Evolutionary conservation across 441 rosid genomes (phyloP).

Genomic region (Brassica balearica): DNA sequence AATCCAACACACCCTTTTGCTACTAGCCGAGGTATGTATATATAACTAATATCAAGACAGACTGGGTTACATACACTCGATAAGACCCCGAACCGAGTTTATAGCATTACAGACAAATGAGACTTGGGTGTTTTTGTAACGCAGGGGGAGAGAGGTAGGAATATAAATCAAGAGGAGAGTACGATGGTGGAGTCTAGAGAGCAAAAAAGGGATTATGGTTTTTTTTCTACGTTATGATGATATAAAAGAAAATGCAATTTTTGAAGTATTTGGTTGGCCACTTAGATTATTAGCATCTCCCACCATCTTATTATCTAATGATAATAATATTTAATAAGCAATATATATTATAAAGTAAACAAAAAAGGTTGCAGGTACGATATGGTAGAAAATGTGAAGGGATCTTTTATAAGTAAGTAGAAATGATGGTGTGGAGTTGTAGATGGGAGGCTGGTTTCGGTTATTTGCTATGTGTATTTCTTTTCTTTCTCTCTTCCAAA

Average conservation of each 20-base stretch:
- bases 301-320: slow-evolving; percentile 36
- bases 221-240: slow-evolving; percentile 22
- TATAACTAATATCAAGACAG: neutral
- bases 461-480: slow-evolving; percentile 32
- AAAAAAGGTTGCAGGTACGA: slow-evolving; percentile 29
- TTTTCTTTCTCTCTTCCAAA: neutral
- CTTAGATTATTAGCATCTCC: slow-evolving; percentile 41
- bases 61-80: neutral
- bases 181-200: slow-evolving; percentile 22
- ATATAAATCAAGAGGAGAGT: neutral
- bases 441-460: slow-evolving; percentile 41
- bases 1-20: slow-evolving; percentile 2
- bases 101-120: neutral
- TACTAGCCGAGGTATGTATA: slow-evolving; percentile 34
- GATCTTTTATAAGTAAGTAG: slow-evolving; percentile 37
- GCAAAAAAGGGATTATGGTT: slow-evolving; percentile 15
- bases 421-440: slow-evolving; percentile 44
- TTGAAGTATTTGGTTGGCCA: slow-evolving; percentile 42
- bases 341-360: slow-evolving; percentile 36
- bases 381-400: slow-evolving; percentile 34
- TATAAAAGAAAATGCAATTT: slow-evolving; percentile 40
- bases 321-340: slow-evolving; percentile 31
- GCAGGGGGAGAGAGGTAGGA: slow-evolving; percentile 9
- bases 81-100: neutral
- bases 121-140: slow-evolving; percentile 3